A percentile compares a stretch with the other conserved stretches of the same genome.
phyloP scores from a whole-genome alignment of 495 filamentous ascomycete genomes.

The Penicillium crystallinum region DNA sequence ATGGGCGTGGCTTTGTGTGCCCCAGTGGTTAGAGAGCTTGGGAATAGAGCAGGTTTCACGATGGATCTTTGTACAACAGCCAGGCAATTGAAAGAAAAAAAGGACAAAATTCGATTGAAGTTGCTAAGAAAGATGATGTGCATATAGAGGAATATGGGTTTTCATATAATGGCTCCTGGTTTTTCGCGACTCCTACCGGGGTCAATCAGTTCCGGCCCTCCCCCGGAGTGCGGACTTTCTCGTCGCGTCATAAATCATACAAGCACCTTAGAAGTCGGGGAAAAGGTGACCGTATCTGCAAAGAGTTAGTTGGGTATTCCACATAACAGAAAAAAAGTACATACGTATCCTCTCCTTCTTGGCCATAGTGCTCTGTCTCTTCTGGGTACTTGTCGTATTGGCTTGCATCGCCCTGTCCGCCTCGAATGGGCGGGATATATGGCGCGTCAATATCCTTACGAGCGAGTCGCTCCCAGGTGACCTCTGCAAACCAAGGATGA shows the following conservation, averaged over 20 bases:
- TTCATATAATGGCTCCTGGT: conserved; percentile 18
- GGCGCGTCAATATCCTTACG: conserved; percentile 98
- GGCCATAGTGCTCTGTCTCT: conserved; percentile 87
- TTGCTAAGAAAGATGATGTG: conserved; percentile 17
- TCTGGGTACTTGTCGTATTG: conserved; percentile 98
- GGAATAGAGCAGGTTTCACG: conserved; percentile 17
- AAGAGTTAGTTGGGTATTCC: conserved; percentile 4
- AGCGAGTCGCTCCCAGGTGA: conserved; percentile 90
- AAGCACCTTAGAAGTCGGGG: conserved; percentile 58
- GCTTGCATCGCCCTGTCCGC: conserved; percentile 89
- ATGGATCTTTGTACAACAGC: conserved; percentile 23
- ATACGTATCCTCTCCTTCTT: conserved; percentile 72
- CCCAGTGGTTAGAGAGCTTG: conserved; percentile 6
- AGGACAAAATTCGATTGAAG: conserved; percentile 23
- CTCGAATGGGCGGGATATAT: conserved; percentile 93
- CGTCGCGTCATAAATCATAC: conserved; percentile 40
- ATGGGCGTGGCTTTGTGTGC: conserved; percentile 18
- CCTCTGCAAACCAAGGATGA: conserved; percentile 94
- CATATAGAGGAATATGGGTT: conserved; percentile 4
- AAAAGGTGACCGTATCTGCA: conserved; percentile 66
- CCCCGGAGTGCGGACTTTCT: conserved; percentile 22
- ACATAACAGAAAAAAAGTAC: conserved; percentile 31
- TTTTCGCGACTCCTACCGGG: conserved; percentile 17
- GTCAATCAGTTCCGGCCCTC: conserved; percentile 10
- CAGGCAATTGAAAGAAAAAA: conserved; percentile 11